Evolutionary conservation across 306 rosid species (phyloP).

Genomic region (Alnus glutinosa): DNA sequence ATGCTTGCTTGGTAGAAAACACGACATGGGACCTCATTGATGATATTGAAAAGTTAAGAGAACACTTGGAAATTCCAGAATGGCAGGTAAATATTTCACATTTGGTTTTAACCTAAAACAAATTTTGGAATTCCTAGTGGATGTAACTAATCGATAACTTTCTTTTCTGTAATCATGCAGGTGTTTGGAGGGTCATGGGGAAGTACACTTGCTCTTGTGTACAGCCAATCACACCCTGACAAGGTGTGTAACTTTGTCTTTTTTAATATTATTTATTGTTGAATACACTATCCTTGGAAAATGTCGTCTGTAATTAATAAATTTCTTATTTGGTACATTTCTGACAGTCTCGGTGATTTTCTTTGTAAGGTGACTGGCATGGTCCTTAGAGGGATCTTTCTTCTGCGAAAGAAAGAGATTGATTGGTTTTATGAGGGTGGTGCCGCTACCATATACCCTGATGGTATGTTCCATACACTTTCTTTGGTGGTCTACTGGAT

Average conservation of each 20-base stretch:
- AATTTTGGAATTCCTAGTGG: slow-evolving; percentile 14
- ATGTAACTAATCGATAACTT: background rate
- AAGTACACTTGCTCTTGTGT: slow-evolving; percentile 90
- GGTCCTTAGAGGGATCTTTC: slow-evolving; percentile 86
- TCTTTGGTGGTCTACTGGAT: slow-evolving; percentile 16
- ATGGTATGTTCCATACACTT: slow-evolving; percentile 52
- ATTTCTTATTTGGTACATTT: slow-evolving; percentile 16
- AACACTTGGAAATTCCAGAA: slow-evolving; percentile 85
- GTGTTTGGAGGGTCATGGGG: slow-evolving; percentile 99
- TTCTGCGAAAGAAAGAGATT: slow-evolving; percentile 87
- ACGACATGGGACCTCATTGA: slow-evolving; percentile 89
- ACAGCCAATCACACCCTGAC: slow-evolving; percentile 89
- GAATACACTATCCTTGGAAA: background rate
- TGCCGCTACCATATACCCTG: slow-evolving; percentile 91
- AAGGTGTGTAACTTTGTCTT: slow-evolving; percentile 53
- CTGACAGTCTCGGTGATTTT: slow-evolving; percentile 30
- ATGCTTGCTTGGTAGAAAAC: slow-evolving; percentile 92
- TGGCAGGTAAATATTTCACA: slow-evolving; percentile 70
- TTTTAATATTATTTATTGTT: slow-evolving; percentile 15
- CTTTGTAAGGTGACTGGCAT: slow-evolving; percentile 79
- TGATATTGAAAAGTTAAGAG: slow-evolving; percentile 88
- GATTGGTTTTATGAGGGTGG: slow-evolving; percentile 99
- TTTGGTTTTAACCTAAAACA: slow-evolving; percentile 11
- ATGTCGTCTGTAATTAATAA: slow-evolving; percentile 18
- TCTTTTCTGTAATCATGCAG: slow-evolving; percentile 44